Percentiles rank a stretch among this genome's conserved stretches.
phyloP scores from a whole-genome alignment of 495 filamentous ascomycete species.

The Lichenothelia convexa region DNA sequence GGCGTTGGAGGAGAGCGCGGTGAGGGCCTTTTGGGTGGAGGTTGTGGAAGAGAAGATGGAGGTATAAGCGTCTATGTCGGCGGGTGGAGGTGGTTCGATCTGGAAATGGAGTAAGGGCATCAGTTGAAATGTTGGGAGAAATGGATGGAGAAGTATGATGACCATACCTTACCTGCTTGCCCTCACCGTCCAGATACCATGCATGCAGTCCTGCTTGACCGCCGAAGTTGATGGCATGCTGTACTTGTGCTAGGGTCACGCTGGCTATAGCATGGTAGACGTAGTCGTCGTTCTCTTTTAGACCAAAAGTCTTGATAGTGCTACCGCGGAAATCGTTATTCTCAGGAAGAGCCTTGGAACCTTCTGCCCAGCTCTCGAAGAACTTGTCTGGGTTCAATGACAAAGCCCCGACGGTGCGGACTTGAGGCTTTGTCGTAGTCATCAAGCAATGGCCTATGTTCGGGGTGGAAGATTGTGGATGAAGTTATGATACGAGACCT shows the following conservation, averaged over 20 bases:
- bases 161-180: constrained; percentile 16
- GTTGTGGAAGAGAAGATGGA: constrained; percentile 34
- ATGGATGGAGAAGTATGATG: too few species aligned
- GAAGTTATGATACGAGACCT: too few species aligned
- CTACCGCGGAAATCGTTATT: constrained; percentile 29
- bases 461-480: too few species aligned
- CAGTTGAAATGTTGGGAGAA: constrained; percentile 6
- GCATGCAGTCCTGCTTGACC: constrained; percentile 25
- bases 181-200: constrained; percentile 23
- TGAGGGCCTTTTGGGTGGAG: constrained; percentile 32
- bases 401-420: constrained; percentile 15
- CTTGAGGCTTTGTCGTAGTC: neutral
- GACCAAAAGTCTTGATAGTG: constrained; percentile 32
- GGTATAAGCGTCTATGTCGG: constrained; percentile 39
- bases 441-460: neutral
- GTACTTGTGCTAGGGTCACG: constrained; percentile 33
- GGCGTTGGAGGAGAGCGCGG: constrained; percentile 34
- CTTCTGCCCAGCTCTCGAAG: constrained; percentile 18
- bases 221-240: constrained; percentile 29
- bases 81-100: constrained; percentile 25
- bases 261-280: constrained; percentile 38
- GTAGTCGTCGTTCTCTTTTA: constrained; percentile 31
- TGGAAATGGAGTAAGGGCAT: constrained; percentile 5
- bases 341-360: constrained; percentile 10
- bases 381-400: constrained; percentile 22